Evolutionary conservation across 208 protist species (phyloP), one percentile per base, ranked within the genome.

Genomic region (Trypanosomatidae sp.): DNA sequence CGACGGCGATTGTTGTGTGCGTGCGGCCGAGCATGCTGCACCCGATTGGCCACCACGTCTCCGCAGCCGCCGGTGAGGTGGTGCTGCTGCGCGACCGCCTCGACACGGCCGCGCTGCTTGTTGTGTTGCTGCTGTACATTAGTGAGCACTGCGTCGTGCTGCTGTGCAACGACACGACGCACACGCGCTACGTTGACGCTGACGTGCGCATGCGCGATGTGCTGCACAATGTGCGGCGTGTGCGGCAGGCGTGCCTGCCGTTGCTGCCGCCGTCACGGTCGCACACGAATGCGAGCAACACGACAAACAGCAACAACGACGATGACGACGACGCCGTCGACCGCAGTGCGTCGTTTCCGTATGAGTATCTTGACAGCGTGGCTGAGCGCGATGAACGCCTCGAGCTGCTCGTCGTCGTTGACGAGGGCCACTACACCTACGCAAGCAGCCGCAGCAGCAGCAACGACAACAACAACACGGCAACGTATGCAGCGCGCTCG

Each of bases 61-160:
- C 25, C n/a, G 53, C 32, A 3, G 48, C 16, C 4, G 35, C 46
- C 4, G 24, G 39, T 6, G 33, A 39, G 7, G 54, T 79, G 20
- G 53, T 52, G 4, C 76, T 66, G 11, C 41, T 78, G 18, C 72
- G 81, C 16, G 53, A 56, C n/a, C 49, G 82, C 5, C 33, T 86
- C 4, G 82, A 96, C 6, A 54, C 88, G 11, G 69, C 56, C 2
- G 54, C 84, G 6, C 48, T 97, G 22, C 54, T 97, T 2, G 76
- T 64, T 1, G 74, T 95, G 19, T 92, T 94, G 80, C 61, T 93
- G 26, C 53, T 88, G 53, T 79, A 79, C 37, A 62, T 72, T 15
- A 93, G 82, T 48, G 95, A 98, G 53, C 61, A 72, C 41, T 88
- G 82, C 51, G 50, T 56, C 5, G 38, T 92, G 26, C 21, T 84